phyloP scores from a whole-genome alignment of 805 yeast species.

The Tetrapisispora pingtungensis region DNA sequence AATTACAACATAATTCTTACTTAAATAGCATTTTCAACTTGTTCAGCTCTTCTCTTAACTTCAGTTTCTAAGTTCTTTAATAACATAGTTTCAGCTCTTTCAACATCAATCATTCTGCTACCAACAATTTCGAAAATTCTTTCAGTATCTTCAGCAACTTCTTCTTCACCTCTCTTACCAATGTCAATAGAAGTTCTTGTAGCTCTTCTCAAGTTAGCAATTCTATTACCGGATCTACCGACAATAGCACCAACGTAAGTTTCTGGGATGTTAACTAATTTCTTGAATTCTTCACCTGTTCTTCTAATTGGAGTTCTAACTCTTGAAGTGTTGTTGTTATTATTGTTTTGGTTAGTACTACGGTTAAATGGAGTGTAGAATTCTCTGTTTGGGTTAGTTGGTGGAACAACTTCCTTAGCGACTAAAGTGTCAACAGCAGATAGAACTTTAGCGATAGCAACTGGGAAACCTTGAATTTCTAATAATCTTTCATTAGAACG shows the following conservation, averaged over 20 bases:
- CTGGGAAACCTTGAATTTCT: conserved; percentile 74
- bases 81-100: conserved; percentile 48
- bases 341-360: conserved; percentile 2
- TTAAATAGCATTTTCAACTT: not conserved
- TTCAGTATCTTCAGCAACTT: conserved; percentile 33
- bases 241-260: conserved; percentile 83
- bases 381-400: conserved; percentile 26
- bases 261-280: conserved; percentile 44
- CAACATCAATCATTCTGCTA: conserved; percentile 33
- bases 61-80: conserved; percentile 51
- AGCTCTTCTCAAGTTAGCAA: conserved; percentile 71
- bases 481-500: conserved; percentile 78
- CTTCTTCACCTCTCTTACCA: conserved; percentile 48
- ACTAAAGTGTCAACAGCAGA: conserved; percentile 37
- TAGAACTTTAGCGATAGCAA: conserved; percentile 51
- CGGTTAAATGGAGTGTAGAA: conserved; percentile 46
- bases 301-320: conserved; percentile 1
- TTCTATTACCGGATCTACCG: conserved; percentile 77
- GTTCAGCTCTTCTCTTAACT: conserved; percentile 38
- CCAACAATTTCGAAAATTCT: conserved; percentile 69
- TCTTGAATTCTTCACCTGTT: conserved; percentile 9
- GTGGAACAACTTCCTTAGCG: conserved; percentile 18
- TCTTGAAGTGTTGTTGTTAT: conserved; percentile 2
- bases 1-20: not conserved
- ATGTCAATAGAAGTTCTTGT: conserved; percentile 75